Evolutionary conservation across 2,329 filamentous ascomycete species (phyloP).

Genomic region (Tolypocladium ophioglossoides): DNA sequence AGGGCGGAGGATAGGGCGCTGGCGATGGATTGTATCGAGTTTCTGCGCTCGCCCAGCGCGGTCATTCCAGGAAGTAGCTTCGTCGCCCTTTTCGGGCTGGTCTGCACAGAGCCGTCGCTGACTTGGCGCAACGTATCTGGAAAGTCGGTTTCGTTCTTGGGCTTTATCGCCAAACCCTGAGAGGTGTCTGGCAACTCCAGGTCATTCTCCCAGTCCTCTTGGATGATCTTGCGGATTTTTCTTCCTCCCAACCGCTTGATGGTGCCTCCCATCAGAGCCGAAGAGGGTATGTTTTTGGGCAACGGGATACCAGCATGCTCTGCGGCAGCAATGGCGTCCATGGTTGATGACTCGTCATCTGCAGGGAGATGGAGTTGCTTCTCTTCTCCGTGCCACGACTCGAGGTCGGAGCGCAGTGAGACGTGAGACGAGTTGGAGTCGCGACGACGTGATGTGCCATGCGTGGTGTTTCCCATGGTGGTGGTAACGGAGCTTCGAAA

Average conservation of each 20-base stretch:
- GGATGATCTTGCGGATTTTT: slow-evolving; percentile 60
- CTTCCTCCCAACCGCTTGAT: slow-evolving; percentile 80
- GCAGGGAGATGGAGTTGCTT: slow-evolving; percentile 77
- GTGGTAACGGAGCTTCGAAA: slow-evolving; percentile 39
- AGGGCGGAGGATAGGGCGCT: slow-evolving; percentile 33
- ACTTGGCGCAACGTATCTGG: slow-evolving; percentile 61
- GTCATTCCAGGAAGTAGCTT: slow-evolving; percentile 12
- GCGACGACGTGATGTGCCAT: slow-evolving; percentile 38
- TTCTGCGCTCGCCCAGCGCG: slow-evolving; percentile 17
- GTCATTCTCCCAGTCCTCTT: slow-evolving; percentile 76
- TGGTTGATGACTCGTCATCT: slow-evolving; percentile 73
- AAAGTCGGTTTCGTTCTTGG: slow-evolving; percentile 47
- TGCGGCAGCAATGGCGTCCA: slow-evolving; percentile 79
- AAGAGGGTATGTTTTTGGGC: slow-evolving; percentile 75
- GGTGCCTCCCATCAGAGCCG: slow-evolving; percentile 81
- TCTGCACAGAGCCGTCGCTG: slow-evolving; percentile 41
- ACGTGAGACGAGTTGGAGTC: slow-evolving; percentile 74
- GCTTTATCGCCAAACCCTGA: slow-evolving; percentile 54
- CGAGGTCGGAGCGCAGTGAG: slow-evolving; percentile 74
- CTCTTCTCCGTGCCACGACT: slow-evolving; percentile 67
- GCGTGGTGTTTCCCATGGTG: slow-evolving; percentile 11
- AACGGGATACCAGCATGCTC: slow-evolving; percentile 86
- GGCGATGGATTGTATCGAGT: slow-evolving; percentile 20
- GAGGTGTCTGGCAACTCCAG: slow-evolving; percentile 54
- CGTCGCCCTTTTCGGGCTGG: slow-evolving; percentile 38